Percentiles rank a stretch among this genome's conserved stretches.
These are phyloP conservation scores for Pichia nanzhaoensis DNA, from an alignment of 805 yeast species.

Conservation along the genomic window DNA sequence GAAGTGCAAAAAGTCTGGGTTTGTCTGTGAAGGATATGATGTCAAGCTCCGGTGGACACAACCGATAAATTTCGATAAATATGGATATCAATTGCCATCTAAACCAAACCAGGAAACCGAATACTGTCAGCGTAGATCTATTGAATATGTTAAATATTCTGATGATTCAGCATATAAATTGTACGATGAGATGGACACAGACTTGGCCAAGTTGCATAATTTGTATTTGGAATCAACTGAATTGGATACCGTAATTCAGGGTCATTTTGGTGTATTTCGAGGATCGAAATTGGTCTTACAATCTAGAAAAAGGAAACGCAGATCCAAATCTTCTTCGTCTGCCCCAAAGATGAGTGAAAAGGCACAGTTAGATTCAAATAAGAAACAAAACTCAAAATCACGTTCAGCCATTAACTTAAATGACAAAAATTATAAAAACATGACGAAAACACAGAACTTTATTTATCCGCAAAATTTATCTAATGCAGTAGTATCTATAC, in stretches of 20 bases:
- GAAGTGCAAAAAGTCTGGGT: conserved; percentile 61
- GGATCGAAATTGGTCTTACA: conserved; percentile 29
- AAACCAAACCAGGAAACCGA: conserved; percentile 34
- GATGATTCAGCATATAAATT: conserved; percentile 49
- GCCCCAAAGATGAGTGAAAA: not conserved
- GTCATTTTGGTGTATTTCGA: conserved; percentile 81
- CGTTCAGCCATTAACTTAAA: not conserved
- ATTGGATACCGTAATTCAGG: conserved; percentile 33
- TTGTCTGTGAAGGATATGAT: conserved; percentile 76
- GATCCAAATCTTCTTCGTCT: not conserved
- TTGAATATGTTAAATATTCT: conserved; percentile 70
- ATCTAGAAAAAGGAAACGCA: conserved; percentile 15
- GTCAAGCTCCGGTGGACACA: conserved; percentile 75
- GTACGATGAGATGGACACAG: conserved; percentile 80
- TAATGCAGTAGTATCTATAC: conserved; percentile 2
- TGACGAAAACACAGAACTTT: conserved; percentile 1
- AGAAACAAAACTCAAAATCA: not conserved
- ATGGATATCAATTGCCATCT: conserved; percentile 35
- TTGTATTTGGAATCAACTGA: conserved; percentile 34
- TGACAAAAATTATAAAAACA: not conserved
- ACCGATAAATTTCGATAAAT: conserved; percentile 45
- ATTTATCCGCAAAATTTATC: conserved; percentile 6
- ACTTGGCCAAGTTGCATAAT: conserved; percentile 50
- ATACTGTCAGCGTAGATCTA: conserved; percentile 60
- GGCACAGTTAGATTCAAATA: not conserved